phyloP scores from a whole-genome alignment of 306 rosid species.

The Casuarina cunninghamiana region DNA sequence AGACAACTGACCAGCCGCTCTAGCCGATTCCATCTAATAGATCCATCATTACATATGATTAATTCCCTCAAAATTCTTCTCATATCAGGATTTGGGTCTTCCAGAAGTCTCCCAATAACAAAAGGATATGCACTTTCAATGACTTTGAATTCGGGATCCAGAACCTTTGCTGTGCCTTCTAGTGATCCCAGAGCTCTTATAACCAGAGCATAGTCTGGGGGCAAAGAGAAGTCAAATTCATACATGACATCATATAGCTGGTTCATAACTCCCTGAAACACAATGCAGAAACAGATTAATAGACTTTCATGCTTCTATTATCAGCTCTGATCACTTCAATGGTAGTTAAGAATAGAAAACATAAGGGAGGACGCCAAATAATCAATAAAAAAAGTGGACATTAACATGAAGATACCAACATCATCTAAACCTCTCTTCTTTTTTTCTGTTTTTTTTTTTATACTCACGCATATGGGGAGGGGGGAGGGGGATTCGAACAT shows the following conservation, averaged over 20 bases:
- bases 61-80: constrained; percentile 93
- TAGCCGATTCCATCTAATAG: constrained; percentile 93
- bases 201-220: constrained; percentile 97
- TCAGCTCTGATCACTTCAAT: neutral
- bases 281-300: constrained; percentile 32
- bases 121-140: constrained; percentile 92
- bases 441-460: no score
- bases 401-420: neutral
- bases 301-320: constrained; percentile 13
- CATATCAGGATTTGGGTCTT: constrained; percentile 95
- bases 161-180: constrained; percentile 94
- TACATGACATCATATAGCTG: constrained; percentile 84
- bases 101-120: constrained; percentile 90
- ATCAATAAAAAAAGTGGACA: neutral
- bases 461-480: no score
- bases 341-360: neutral
- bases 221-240: constrained; percentile 85
- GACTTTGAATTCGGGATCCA: constrained; percentile 91
- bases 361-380: neutral
- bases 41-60: constrained; percentile 79
- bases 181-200: constrained; percentile 92
- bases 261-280: constrained; percentile 88
- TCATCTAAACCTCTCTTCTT: neutral
- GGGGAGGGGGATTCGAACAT: no score
- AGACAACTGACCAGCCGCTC: constrained; percentile 74